Conservation (phyloP, 768 basidiomycete species). For the Leucocoprinus sp. region DNA sequence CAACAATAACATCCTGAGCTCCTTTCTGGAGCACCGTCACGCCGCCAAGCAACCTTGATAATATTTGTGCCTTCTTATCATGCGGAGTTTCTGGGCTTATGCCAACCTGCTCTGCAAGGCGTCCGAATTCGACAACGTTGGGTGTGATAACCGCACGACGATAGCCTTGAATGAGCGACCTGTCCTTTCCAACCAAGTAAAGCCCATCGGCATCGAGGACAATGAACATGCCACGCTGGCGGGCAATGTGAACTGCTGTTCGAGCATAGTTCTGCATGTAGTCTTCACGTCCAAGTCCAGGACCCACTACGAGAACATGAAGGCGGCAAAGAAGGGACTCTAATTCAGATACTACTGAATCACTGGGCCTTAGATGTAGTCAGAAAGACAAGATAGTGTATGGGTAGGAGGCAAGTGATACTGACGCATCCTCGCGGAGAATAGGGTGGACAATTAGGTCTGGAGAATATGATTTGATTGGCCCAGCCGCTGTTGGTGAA, state of each 20-base stretch:
- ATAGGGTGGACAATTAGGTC: slow-evolving; percentile 98
- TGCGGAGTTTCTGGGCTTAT: slow-evolving; percentile 45
- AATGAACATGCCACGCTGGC: slow-evolving; percentile 70
- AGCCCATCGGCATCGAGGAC: slow-evolving; percentile 95
- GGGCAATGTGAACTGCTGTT: slow-evolving; percentile 67
- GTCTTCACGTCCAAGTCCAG: slow-evolving; percentile 84
- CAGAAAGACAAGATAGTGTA: slow-evolving; percentile 1
- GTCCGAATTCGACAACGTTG: slow-evolving; percentile 87
- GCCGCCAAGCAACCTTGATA: slow-evolving; percentile 75
- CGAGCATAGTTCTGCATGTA: slow-evolving; percentile 86
- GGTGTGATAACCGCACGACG: slow-evolving; percentile 86
- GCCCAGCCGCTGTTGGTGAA: slow-evolving; percentile 81
- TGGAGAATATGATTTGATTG: slow-evolving; percentile 96
- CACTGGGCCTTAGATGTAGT: slow-evolving; percentile 31
- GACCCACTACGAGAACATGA: slow-evolving; percentile 90
- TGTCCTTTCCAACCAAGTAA: slow-evolving; percentile 71
- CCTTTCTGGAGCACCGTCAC: slow-evolving; percentile 92
- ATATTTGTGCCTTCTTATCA: slow-evolving; percentile 51
- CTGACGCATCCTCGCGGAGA: slow-evolving; percentile 60
- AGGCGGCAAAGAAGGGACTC: slow-evolving; percentile 72
- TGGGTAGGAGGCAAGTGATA: background rate
- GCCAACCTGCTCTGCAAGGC: slow-evolving; percentile 69
- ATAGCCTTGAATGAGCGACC: slow-evolving; percentile 73
- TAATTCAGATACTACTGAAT: slow-evolving; percentile 43
- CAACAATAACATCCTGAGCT: slow-evolving; percentile 69